Conservation (phyloP, 2,329 filamentous ascomycete species). For the Sphaerulina populicola region DNA sequence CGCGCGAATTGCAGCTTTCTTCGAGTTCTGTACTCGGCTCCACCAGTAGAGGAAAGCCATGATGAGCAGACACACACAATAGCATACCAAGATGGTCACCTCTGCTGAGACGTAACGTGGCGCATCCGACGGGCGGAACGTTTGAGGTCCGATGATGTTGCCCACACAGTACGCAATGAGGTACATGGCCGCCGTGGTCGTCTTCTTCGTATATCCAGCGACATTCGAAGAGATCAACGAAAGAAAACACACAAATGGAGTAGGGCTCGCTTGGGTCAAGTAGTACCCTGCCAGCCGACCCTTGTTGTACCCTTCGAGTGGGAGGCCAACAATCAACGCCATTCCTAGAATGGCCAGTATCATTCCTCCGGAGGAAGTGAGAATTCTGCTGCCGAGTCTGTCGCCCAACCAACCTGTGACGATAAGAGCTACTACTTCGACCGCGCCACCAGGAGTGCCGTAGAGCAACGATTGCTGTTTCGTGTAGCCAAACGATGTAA, state of each 20-base stretch:
- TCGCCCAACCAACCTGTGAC: conserved; percentile 51
- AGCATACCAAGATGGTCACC: conserved; percentile 56
- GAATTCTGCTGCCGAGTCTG: conserved; percentile 48
- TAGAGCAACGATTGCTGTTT: conserved; percentile 55
- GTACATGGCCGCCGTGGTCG: conserved; percentile 49
- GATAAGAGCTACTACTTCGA: conserved; percentile 54
- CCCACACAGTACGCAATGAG: conserved; percentile 45
- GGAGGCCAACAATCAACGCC: conserved; percentile 56
- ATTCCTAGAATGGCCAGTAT: conserved; percentile 51
- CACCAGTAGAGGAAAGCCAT: conserved; percentile 56
- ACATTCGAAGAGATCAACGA: conserved; percentile 57
- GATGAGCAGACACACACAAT: conserved; percentile 45
- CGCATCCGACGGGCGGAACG: conserved; percentile 49
- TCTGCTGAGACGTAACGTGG: conserved; percentile 56
- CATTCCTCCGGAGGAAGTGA: conserved; percentile 48
- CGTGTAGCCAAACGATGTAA: conserved; percentile 58
- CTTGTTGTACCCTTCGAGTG: conserved; percentile 46
- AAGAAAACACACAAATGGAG: conserved; percentile 56
- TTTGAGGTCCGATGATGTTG: conserved; percentile 43
- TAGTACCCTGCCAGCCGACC: conserved; percentile 58
- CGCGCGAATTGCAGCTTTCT: conserved; percentile 48
- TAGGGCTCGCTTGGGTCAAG: conserved; percentile 52
- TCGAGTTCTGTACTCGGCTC: conserved; percentile 51
- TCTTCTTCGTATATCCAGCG: conserved; percentile 53
- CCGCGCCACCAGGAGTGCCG: conserved; percentile 56